A percentile compares a stretch with the other conserved stretches of the same genome.
These are phyloP conservation scores for Ceratocystis alfenasii DNA, from an alignment of 2,329 filamentous ascomycete genomes.

Conservation along the genomic window DNA sequence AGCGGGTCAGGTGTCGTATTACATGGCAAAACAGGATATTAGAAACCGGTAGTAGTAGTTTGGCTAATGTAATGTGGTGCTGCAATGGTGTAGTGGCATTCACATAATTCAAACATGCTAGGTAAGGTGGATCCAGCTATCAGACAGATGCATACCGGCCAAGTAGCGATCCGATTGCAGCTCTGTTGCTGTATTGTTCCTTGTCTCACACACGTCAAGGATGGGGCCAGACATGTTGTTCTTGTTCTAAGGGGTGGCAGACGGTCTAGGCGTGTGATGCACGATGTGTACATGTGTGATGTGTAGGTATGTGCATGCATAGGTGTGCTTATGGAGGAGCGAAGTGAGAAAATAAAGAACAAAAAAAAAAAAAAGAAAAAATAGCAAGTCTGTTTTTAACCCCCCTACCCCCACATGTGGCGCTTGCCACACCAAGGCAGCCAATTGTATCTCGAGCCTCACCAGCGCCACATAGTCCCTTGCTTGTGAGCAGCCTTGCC, in stretches of 20 bases:
- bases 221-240: not conserved
- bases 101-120: not conserved
- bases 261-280: not conserved
- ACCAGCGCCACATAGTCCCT: not conserved
- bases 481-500: not conserved
- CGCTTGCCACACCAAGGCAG: not conserved
- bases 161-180: not conserved
- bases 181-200: not conserved
- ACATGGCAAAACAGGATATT: not conserved
- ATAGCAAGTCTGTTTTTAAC: no score
- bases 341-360: not conserved
- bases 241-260: not conserved
- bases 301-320: no score
- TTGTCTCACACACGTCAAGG: not conserved
- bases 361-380: no score
- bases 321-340: not conserved
- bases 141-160: not conserved
- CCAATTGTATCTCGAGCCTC: not conserved
- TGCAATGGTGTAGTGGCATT: not conserved
- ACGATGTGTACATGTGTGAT: not conserved
- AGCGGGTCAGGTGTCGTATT: not conserved
- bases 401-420: not conserved
- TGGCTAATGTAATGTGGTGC: not conserved
- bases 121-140: not conserved
- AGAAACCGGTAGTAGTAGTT: not conserved